Percentiles rank a stretch among this genome's conserved stretches.
Conservation (phyloP, 2,329 filamentous ascomycete species). For the Alternaria sp. region DNA sequence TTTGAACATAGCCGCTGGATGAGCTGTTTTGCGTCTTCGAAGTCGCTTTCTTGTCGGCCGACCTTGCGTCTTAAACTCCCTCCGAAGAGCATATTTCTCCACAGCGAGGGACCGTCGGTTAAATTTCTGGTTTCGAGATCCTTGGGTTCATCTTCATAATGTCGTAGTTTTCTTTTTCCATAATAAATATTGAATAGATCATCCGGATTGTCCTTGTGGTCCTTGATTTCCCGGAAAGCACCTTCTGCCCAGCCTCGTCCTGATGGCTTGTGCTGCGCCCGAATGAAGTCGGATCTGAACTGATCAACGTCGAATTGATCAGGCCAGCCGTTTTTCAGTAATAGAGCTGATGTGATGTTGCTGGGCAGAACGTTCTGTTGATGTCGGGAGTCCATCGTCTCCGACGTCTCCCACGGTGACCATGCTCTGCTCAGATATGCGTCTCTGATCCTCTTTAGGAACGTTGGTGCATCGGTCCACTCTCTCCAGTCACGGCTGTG, state of each 20-base stretch:
- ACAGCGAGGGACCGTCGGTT: not conserved
- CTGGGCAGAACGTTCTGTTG: constrained; percentile 8
- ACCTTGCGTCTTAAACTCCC: not conserved
- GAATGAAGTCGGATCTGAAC: constrained; percentile 25
- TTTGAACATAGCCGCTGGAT: constrained; percentile 11
- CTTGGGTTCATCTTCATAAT: too few relatives aligned
- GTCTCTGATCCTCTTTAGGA: constrained; percentile 17
- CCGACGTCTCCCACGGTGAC: constrained; percentile 27
- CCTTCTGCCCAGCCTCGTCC: constrained; percentile 10
- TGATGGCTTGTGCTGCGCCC: constrained; percentile 13
- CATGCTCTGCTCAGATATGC: constrained; percentile 13
- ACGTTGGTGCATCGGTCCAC: constrained; percentile 16
- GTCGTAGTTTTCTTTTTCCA: not conserved
- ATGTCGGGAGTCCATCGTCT: not conserved
- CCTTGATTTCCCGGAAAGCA: constrained; percentile 1
- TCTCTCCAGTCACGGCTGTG: not conserved
- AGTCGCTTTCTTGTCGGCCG: not conserved
- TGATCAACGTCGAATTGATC: constrained; percentile 9
- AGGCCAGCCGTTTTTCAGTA: constrained; percentile 22
- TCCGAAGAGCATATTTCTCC: not conserved
- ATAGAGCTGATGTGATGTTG: constrained; percentile 5
- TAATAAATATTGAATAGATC: not conserved
- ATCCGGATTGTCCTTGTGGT: constrained; percentile 1
- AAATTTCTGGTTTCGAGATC: not conserved
- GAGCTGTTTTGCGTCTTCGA: constrained; percentile 9